Base-by-base conservation (phyloP, 2,329 filamentous ascomycete species). In the Diaporthe destruens region DNA sequence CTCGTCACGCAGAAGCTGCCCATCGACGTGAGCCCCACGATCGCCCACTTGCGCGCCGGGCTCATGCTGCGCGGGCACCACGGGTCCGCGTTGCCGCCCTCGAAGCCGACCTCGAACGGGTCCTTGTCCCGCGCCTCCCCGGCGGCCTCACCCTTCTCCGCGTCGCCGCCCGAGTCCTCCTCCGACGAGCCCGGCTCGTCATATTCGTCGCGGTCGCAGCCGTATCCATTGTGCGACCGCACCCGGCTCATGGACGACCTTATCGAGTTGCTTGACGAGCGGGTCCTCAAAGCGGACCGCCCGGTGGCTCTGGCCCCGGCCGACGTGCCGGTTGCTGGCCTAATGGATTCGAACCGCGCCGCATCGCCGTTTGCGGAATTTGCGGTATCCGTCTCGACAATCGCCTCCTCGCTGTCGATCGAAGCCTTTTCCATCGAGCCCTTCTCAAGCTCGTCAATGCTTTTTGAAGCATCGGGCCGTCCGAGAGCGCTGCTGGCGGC, bases 1-100 rank as follows among this genome's bases (percentile, higher is more conserved):
- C 92, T 94, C 11, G 95, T 97, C 92, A 98, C 95, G 81, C 94
- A 96, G 73, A 96, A 86, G 59, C 93, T 93, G 9, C 92, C 93
- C 71, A 87, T 80, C 12, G 91, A 91, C n/a, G 95, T 87, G 72
- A 98, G 92, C 47, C 90, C 76, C 1, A 95, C 91, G 74, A 98
- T 92, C 39, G 90, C 71, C 96, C 96, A 98, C 79, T 95, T 95
- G 74, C 90, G 88, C n/a, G 82, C 79, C 23, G 81, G 86, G 20
- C 82, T 83, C 84, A 94, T 90, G 80, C 89, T 94, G 72, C 92
- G 89, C 0, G 95, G 95, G 77, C 92, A 93, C 81, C 90, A 80
- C 0, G 93, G 91, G 79, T 98, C 95, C 61, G 85, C 83, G 72
- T 94, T 91, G 18, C 74, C 75, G 23, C 89, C 90, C 51, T 96